phyloP scores from a whole-genome alignment of 805 yeast genomes.

The Lipomyces japonicus region DNA sequence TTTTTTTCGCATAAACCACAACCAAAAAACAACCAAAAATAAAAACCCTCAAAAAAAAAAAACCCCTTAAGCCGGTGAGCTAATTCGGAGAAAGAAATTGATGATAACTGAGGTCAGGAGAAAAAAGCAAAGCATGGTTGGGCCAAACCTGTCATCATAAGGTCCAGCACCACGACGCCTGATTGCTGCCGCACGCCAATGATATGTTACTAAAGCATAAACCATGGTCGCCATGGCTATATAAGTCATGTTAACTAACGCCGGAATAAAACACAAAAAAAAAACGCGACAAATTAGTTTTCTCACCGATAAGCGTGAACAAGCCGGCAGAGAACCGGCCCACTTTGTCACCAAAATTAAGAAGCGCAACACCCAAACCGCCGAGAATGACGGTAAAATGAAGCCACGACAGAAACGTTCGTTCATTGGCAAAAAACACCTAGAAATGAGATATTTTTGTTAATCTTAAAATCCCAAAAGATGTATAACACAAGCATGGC shows the following conservation, averaged over 20 bases:
- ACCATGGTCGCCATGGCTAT: conserved; percentile 94
- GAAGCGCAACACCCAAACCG: conserved; percentile 89
- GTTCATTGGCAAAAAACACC: conserved; percentile 97
- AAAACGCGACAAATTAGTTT: not conserved
- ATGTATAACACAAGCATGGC: too few relatives aligned
- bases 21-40: too few relatives aligned
- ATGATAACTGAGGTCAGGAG: conserved; percentile 88
- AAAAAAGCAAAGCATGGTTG: conserved; percentile 94
- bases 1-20: too few relatives aligned
- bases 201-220: conserved; percentile 91
- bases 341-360: conserved; percentile 91
- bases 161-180: conserved; percentile 98
- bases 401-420: conserved; percentile 97
- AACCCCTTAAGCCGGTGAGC: conserved; percentile 5
- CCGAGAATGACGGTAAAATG: conserved; percentile 98
- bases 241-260: not conserved
- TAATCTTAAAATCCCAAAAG: too few relatives aligned
- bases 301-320: conserved; percentile 67
- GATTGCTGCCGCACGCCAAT: conserved; percentile 99
- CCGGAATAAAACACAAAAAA: not conserved
- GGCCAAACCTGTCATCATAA: conserved; percentile 98
- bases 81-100: conserved; percentile 79
- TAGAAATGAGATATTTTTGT: conserved; percentile 5
- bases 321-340: conserved; percentile 92
- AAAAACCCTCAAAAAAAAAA: too few relatives aligned